Evolutionary conservation across 2,329 filamentous ascomycete genomes (phyloP).

Genomic region (Fonsecaea monophora): DNA sequence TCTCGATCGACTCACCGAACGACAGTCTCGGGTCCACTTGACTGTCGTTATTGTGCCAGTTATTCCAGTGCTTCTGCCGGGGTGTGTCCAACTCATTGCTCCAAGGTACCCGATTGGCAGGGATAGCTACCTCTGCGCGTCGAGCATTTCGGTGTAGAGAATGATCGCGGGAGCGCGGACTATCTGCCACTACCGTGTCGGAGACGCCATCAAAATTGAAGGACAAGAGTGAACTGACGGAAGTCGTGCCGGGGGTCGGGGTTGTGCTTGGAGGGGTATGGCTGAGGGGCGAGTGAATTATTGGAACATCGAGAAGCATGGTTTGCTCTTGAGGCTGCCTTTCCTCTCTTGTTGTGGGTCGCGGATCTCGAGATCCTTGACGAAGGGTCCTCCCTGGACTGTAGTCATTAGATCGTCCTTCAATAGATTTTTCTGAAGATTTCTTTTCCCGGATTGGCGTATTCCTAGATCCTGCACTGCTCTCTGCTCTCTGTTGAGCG

Average conservation of each 20-base stretch:
- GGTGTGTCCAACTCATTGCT: conserved; percentile 17
- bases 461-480: not conserved
- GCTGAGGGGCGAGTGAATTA: conserved; percentile 22
- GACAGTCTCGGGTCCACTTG: conserved; percentile 32
- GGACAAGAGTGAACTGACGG: conserved; percentile 29
- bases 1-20: conserved; percentile 30
- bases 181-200: conserved; percentile 31
- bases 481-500: conserved; percentile 11
- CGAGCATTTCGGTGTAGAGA: conserved; percentile 17
- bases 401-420: not conserved
- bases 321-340: conserved; percentile 17
- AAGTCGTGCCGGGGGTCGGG: conserved; percentile 27
- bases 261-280: conserved; percentile 15
- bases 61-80: conserved; percentile 17
- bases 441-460: conserved; percentile 18
- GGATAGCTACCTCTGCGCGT: conserved; percentile 11
- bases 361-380: conserved; percentile 14
- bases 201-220: conserved; percentile 35
- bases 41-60: conserved; percentile 34
- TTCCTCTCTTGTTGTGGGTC: conserved; percentile 5
- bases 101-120: conserved; percentile 20
- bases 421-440: not conserved
- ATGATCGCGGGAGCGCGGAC: conserved; percentile 30
- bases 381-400: conserved; percentile 10
- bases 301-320: conserved; percentile 16